A percentile compares a stretch with the other conserved stretches of the same genome.
Evolutionary conservation across 768 basidiomycete species (phyloP).

Genomic region (Pisolithus sp.): DNA sequence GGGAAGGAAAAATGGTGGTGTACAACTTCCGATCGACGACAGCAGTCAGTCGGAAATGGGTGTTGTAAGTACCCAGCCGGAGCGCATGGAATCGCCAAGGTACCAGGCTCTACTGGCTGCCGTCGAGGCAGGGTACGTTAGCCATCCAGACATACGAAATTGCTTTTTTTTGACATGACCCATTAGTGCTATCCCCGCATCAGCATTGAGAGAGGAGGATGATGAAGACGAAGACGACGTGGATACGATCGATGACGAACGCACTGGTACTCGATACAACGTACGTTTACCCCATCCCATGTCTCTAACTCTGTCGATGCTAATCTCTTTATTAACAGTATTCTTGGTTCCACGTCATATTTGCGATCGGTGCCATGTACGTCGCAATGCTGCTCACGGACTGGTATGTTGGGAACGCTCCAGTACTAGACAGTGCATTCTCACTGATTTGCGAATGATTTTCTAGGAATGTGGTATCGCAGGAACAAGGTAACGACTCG

Average conservation of each 20-base stretch:
- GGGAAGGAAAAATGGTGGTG: conserved; percentile 52
- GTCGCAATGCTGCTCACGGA: conserved; percentile 95
- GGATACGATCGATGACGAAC: conserved; percentile 81
- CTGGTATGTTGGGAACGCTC: conserved; percentile 59
- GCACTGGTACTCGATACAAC: conserved; percentile 90
- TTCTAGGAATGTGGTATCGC: conserved; percentile 70
- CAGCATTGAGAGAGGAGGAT: conserved; percentile 75
- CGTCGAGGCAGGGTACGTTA: conserved; percentile 82
- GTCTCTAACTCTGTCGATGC: background rate
- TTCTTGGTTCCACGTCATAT: conserved; percentile 98
- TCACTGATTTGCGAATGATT: background rate
- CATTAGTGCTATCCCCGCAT: conserved; percentile 82
- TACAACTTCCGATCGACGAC: conserved; percentile 55
- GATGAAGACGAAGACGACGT: conserved; percentile 76
- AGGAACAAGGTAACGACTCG: conserved; percentile 44
- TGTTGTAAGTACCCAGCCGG: conserved; percentile 78
- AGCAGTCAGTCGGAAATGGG: conserved; percentile 61
- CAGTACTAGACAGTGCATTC: conserved; percentile 3
- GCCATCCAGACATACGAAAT: background rate
- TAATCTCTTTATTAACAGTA: conserved; percentile 48
- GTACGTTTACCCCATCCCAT: conserved; percentile 37
- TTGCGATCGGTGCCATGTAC: conserved; percentile 94
- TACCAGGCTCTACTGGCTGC: conserved; percentile 94
- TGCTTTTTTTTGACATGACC: background rate
- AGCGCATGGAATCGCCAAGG: conserved; percentile 75